Evolutionary conservation across 192 early-diverging fungal species (phyloP).

Genomic region (Linnemannia zychae): DNA sequence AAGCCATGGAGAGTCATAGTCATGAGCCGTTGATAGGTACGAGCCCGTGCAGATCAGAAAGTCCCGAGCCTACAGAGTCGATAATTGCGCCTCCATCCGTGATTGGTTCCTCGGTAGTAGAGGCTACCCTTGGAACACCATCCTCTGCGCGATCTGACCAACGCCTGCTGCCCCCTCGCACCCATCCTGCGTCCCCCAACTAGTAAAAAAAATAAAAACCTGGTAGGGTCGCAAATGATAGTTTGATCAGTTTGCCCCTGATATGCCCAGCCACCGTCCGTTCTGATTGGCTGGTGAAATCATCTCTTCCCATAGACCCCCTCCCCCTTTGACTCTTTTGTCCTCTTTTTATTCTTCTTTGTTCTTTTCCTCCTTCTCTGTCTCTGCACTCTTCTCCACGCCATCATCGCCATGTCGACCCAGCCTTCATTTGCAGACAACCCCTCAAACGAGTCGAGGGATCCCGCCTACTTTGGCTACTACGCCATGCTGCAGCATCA

Average conservation of each 20-base stretch:
- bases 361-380: background rate
- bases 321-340: background rate
- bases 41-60: background rate
- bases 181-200: too few relatives aligned
- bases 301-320: slow-evolving; percentile 3
- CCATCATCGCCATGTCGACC: slow-evolving; percentile 37
- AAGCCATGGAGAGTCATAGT: background rate
- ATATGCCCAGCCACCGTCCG: background rate
- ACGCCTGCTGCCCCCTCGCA: background rate
- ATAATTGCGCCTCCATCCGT: background rate
- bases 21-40: background rate
- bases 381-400: background rate
- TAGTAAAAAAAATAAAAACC: background rate
- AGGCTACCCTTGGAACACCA: background rate
- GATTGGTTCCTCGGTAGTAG: background rate
- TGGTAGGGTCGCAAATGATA: background rate
- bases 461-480: slow-evolving; percentile 85
- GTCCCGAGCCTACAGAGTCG: background rate
- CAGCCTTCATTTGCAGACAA: slow-evolving; percentile 48
- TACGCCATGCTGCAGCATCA: slow-evolving; percentile 87
- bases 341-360: background rate
- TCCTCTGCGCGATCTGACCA: background rate
- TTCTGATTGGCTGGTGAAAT: background rate
- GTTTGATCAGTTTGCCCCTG: background rate
- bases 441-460: slow-evolving; percentile 67